Conservation (phyloP, 2,329 filamentous ascomycete genomes). For the Nannizziopsis arthrosporioides region DNA sequence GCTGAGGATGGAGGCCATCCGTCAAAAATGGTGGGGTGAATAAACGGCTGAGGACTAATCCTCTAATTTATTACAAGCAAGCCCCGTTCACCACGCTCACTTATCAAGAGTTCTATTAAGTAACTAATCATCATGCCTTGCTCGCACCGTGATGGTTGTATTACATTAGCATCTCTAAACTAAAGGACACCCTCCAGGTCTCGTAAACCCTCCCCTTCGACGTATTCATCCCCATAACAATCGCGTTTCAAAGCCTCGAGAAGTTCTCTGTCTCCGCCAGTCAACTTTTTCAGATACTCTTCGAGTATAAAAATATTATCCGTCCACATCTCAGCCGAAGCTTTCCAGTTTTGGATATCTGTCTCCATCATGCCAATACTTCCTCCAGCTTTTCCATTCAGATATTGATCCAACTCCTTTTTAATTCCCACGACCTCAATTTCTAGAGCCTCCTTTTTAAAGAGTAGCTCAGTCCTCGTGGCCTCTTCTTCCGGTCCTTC, state of each 20-base stretch:
- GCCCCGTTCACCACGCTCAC: no score
- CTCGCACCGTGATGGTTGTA: not conserved
- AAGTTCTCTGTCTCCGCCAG: slow-evolving; percentile 34
- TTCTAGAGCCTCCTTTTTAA: slow-evolving; percentile 8
- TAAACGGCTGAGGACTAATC: no score
- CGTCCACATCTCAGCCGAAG: slow-evolving; percentile 30
- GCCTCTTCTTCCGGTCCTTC: slow-evolving; percentile 11
- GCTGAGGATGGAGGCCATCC: slow-evolving; percentile 32
- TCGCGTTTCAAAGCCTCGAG: slow-evolving; percentile 35
- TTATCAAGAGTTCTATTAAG: no score
- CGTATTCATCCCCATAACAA: slow-evolving; percentile 45
- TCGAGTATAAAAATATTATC: slow-evolving; percentile 37
- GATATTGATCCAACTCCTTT: slow-evolving; percentile 23
- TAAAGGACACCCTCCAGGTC: slow-evolving; percentile 28
- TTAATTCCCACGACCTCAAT: slow-evolving; percentile 8
- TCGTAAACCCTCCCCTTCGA: slow-evolving; percentile 42
- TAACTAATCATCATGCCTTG: no score
- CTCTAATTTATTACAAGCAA: no score
- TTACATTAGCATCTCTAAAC: not conserved
- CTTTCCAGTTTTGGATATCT: slow-evolving; percentile 25
- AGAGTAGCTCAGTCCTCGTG: slow-evolving; percentile 11
- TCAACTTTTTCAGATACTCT: slow-evolving; percentile 29
- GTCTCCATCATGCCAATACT: slow-evolving; percentile 24
- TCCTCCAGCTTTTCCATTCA: slow-evolving; percentile 9
- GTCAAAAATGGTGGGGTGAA: slow-evolving; percentile 23